Percentiles rank a stretch among this genome's conserved stretches.
These are phyloP conservation scores for Peterozyma toletana DNA, from an alignment of 805 yeast genomes.

Conservation along the genomic window DNA sequence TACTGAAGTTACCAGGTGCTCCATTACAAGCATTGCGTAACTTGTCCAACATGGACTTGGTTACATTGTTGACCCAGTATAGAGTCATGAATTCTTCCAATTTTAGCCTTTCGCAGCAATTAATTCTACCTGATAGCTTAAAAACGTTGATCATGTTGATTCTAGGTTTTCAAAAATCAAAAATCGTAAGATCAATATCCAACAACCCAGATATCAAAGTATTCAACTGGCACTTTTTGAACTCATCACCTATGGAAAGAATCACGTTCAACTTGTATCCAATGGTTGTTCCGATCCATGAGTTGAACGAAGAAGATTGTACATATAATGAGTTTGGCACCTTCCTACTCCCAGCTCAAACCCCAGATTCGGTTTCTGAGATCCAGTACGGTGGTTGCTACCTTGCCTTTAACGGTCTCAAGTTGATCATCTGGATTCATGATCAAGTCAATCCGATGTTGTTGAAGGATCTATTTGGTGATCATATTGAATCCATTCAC, in stretches of 20 bases:
- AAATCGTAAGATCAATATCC: constrained; percentile 46
- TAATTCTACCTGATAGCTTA: constrained; percentile 78
- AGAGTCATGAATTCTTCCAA: constrained; percentile 37
- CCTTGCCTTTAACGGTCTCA: constrained; percentile 62
- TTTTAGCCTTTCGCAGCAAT: constrained; percentile 45
- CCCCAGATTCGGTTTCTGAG: constrained; percentile 32
- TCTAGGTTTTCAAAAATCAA: constrained; percentile 63
- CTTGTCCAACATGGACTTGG: constrained; percentile 29
- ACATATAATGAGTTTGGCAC: constrained; percentile 29
- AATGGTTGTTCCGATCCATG: constrained; percentile 66
- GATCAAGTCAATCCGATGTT: constrained; percentile 59
- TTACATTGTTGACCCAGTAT: constrained; percentile 53
- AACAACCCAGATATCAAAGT: constrained; percentile 60
- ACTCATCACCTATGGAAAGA: constrained; percentile 45
- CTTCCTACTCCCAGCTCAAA: constrained; percentile 43
- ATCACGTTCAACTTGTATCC: constrained; percentile 73
- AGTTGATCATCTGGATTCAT: constrained; percentile 59
- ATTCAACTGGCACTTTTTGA: constrained; percentile 41
- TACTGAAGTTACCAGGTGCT: constrained; percentile 30
- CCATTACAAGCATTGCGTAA: constrained; percentile 25
- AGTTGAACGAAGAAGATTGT: constrained; percentile 52
- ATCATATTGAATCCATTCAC: constrained; percentile 32
- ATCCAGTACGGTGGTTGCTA: constrained; percentile 69
- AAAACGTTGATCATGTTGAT: constrained; percentile 62
- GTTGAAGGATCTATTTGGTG: constrained; percentile 70